Base-by-base conservation (phyloP, 768 basidiomycete genomes). In the Pleurotus sapidus region DNA sequence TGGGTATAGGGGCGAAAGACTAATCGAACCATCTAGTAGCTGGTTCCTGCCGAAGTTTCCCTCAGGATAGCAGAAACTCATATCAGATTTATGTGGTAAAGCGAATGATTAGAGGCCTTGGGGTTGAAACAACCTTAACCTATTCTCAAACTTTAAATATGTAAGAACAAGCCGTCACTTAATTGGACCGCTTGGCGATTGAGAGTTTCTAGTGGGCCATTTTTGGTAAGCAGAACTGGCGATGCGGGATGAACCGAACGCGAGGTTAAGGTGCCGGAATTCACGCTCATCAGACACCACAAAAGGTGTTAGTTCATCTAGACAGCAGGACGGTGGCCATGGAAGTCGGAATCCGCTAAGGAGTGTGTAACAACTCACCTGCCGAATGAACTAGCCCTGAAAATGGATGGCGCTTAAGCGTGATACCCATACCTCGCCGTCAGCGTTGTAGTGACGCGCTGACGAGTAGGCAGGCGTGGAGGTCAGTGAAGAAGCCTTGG, bases 1-100 rank as follows among this genome's bases (percentile, higher is more conserved):
- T 89, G 88, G 87, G 88, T 89, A 90, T 91, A 90, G 89, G 89
- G 89, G 88, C 85, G 86, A 91, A 91, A 91, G 89, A 91, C 89
- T 88, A 89, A 91, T 91, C 87, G 87, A 90, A 89, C 88, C 88
- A 88, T 89, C 77, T 88, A 89, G 87, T 89, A 88, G 87, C 88
- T 90, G 87, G 87, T 89, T 90, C 87, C 88, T 85, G 84, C 86
- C 86, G 84, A 88, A 89, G 86, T 88, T 89, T 89, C 87, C 86
- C 87, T 77, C 76, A 77, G 76, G 76, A 77, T 77, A 77, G 75
- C 76, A 76, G 77, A 76, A 73, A 75, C 77, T 77, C 76, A 77
- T 74, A 68, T 76, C 77, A 80, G 77, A 77, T 78, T 81, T 82
- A 81, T 81, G 76, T 78, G 79, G 80, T 85, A 86, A 86, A 87